These are phyloP conservation scores for Pseudogymnoascus sp. DNA, from an alignment of 2,329 filamentous ascomycete species.

Conservation along the genomic window DNA sequence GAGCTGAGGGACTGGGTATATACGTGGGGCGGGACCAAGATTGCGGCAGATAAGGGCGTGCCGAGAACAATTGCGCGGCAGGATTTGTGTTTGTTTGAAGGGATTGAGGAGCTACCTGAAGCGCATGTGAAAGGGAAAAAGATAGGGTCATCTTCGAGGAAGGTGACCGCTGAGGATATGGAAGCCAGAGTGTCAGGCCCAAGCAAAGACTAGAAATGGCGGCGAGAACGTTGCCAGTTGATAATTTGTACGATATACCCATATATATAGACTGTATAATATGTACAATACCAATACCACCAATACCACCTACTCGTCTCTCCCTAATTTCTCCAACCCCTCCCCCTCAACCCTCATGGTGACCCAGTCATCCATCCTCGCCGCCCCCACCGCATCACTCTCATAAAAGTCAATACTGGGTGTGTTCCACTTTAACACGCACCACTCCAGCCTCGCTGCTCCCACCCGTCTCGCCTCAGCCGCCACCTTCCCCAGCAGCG, in stretches of 20 bases:
- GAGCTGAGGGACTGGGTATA: slow-evolving; percentile 28
- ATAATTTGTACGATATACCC: not conserved
- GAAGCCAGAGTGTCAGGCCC: not conserved
- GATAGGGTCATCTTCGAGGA: not conserved
- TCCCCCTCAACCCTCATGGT: slow-evolving; percentile 67
- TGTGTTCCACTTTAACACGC: slow-evolving; percentile 87
- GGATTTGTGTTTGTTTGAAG: slow-evolving; percentile 42
- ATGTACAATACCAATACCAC: slow-evolving; percentile 21
- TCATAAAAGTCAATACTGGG: slow-evolving; percentile 83
- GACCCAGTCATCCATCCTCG: slow-evolving; percentile 62
- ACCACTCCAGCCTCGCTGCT: slow-evolving; percentile 79
- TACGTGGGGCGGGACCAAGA: slow-evolving; percentile 38
- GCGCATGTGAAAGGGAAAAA: not conserved
- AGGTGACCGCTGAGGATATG: not conserved
- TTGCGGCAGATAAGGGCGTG: slow-evolving; percentile 27
- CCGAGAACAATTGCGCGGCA: slow-evolving; percentile 18
- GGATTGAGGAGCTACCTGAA: slow-evolving; percentile 27
- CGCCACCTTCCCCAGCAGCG: slow-evolving; percentile 68
- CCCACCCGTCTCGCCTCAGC: slow-evolving; percentile 64
- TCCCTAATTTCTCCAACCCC: slow-evolving; percentile 49
- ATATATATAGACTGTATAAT: slow-evolving; percentile 1
- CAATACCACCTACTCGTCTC: slow-evolving; percentile 24
- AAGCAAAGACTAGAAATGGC: not conserved
- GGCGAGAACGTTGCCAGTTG: not conserved
- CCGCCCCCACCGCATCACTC: slow-evolving; percentile 50